Evolutionary conservation across 179 eudicot species (phyloP).

Genomic region (Monotropa hypopitys): DNA sequence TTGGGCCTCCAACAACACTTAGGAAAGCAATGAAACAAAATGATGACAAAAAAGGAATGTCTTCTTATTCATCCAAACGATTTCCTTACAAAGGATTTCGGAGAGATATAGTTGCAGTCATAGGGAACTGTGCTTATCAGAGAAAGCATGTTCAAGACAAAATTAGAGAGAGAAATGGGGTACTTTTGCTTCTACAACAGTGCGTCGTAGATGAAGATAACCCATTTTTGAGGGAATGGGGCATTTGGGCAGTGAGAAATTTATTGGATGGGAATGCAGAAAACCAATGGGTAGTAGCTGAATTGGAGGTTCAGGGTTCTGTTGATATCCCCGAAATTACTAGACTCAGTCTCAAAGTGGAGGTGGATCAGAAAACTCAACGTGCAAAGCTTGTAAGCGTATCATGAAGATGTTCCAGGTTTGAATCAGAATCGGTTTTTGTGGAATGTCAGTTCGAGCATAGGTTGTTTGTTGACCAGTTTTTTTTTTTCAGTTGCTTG

Average conservation of each 20-base stretch:
- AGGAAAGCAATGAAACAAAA: slow-evolving; percentile 43
- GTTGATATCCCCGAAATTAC: slow-evolving; percentile 63
- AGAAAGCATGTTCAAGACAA: slow-evolving; percentile 67
- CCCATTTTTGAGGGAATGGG: slow-evolving; percentile 89
- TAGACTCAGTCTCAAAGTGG: slow-evolving; percentile 56
- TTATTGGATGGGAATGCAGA: slow-evolving; percentile 55
- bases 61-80: slow-evolving; percentile 18
- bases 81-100: slow-evolving; percentile 82
- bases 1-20: slow-evolving; percentile 66
- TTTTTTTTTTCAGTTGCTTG: not conserved
- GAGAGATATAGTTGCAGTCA: slow-evolving; percentile 62
- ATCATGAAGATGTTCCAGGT: slow-evolving; percentile 10
- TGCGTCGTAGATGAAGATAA: slow-evolving; percentile 77
- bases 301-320: slow-evolving; percentile 70
- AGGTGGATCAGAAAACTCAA: slow-evolving; percentile 48
- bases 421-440: not conserved
- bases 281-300: slow-evolving; percentile 46
- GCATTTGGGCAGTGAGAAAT: slow-evolving; percentile 58
- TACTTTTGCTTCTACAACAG: slow-evolving; percentile 61
- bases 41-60: slow-evolving; percentile 15
- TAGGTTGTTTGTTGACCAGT: not conserved
- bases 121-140: slow-evolving; percentile 51
- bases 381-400: slow-evolving; percentile 66
- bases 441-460: not conserved
- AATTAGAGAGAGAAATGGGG: slow-evolving; percentile 46